Evolutionary conservation across 2,329 filamentous ascomycete genomes (phyloP), one percentile per base, ranked within the genome.

Genomic region (Aspergillus glaucus): DNA sequence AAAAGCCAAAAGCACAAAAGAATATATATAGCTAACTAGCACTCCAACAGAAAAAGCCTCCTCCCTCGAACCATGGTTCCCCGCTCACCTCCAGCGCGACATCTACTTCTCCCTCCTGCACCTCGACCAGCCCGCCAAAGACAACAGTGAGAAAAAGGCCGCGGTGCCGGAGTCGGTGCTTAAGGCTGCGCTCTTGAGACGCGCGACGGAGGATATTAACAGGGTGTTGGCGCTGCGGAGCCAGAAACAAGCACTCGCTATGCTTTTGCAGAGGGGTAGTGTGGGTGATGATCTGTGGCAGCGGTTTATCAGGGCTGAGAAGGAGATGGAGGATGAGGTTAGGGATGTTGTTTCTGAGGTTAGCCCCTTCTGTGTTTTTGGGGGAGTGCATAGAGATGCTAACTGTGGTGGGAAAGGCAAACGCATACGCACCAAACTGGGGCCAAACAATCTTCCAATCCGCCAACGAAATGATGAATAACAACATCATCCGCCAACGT

Each of bases 221-320:
- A 85, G 93, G 55, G 88, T 98, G 54, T 86, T 97, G 62, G 84
- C 93, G 67, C 82, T 98, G 63, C 83, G 92, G 63, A 86, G 81
- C 49, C 86, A 89, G 59, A 98, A 97, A 76, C 87, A 88, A 61
- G 89, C 93, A 6, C 82, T 95, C 63, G 85, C 86, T 64, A 80
- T 84, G 21, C 75, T 98, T 57, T 72, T 97, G 60, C 89, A 95
- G 71, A 80, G 89, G 55, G 93, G 93, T 44, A 95, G 89, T 63
- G 90, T 98, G 1, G 92, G 93, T 12, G 93, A 98, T 67, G 93
- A 98, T 69, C 72, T 98, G 58, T 95, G 90, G 87, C 88, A 96
- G 75, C 80, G 92, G 36, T 95, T 97, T 70, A 73, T 85, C 71
- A 81, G 89, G 45, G 93, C 92, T 0, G 93, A 98, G 79, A 91